These are phyloP conservation scores for Diaporthe vaccinii DNA, from an alignment of 2,329 filamentous ascomycete species.

Conservation along the genomic window DNA sequence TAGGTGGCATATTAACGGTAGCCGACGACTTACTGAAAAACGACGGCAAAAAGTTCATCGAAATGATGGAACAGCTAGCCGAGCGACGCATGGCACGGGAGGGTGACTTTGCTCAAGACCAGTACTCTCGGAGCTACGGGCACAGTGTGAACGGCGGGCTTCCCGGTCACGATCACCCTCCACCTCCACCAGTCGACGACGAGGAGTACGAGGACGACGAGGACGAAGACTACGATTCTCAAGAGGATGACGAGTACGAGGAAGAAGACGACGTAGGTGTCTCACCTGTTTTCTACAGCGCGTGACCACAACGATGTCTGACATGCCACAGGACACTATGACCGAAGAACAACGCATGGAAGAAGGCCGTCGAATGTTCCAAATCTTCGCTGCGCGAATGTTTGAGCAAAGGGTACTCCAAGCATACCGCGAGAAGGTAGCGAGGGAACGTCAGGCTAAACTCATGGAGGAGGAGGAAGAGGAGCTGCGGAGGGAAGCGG, in stretches of 20 bases:
- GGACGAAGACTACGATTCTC: constrained; percentile 72
- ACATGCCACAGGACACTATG: constrained; percentile 85
- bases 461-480: constrained; percentile 92
- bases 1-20: constrained; percentile 97
- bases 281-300: no score
- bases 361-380: constrained; percentile 97
- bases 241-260: constrained; percentile 74
- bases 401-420: constrained; percentile 97
- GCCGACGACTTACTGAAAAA: constrained; percentile 99
- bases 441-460: constrained; percentile 89
- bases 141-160: constrained; percentile 69
- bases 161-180: constrained; percentile 78
- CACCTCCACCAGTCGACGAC: constrained; percentile 78
- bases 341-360: constrained; percentile 99
- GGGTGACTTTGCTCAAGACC: constrained; percentile 80
- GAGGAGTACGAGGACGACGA: constrained; percentile 62
- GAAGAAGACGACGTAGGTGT: constrained; percentile 76
- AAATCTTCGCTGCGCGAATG: constrained; percentile 99
- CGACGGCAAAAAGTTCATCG: constrained; percentile 99
- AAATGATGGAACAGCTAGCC: constrained; percentile 99
- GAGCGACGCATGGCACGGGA: constrained; percentile 98
- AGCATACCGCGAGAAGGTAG: constrained; percentile 98
- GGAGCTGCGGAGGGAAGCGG: constrained; percentile 80
- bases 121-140: constrained; percentile 47
- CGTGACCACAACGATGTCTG: not conserved